Evolutionary conservation across 768 basidiomycete genomes (phyloP).

Genomic region (Psilocybe cyanescens): DNA sequence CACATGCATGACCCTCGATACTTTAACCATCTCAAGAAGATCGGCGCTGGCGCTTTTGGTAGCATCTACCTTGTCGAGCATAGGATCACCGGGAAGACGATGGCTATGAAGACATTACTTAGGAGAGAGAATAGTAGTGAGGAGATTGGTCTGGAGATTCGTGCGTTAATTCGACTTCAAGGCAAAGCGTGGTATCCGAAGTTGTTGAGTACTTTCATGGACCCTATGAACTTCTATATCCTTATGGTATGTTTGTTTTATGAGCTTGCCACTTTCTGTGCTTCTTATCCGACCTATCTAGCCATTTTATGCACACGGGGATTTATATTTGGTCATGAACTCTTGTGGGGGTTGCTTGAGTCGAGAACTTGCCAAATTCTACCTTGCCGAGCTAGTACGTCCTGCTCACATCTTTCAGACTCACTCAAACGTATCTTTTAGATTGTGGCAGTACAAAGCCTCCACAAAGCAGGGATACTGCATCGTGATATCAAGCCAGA

Average conservation of each 20-base stretch:
- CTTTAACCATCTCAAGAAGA: slow-evolving; percentile 14
- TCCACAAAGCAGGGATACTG: slow-evolving; percentile 55
- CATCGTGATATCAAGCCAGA: slow-evolving; percentile 98
- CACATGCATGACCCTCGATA: slow-evolving; percentile 18
- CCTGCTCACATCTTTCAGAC: background rate
- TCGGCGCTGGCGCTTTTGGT: slow-evolving; percentile 22
- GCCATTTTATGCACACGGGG: slow-evolving; percentile 22
- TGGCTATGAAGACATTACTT: slow-evolving; percentile 21
- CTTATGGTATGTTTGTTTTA: slow-evolving; percentile 18
- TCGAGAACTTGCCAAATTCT: slow-evolving; percentile 19
- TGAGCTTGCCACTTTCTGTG: background rate
- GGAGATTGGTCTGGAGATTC: slow-evolving; percentile 17
- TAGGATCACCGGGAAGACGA: slow-evolving; percentile 19
- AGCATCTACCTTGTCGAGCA: slow-evolving; percentile 17
- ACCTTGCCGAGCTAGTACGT: slow-evolving; percentile 22
- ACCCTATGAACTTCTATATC: slow-evolving; percentile 18
- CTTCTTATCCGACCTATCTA: background rate
- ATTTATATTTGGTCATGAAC: slow-evolving; percentile 19
- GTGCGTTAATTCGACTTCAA: slow-evolving; percentile 20
- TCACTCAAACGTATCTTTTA: background rate
- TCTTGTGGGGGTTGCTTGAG: slow-evolving; percentile 21
- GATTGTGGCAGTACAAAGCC: slow-evolving; percentile 21
- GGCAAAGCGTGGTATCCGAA: slow-evolving; percentile 15
- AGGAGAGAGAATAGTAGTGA: slow-evolving; percentile 4
- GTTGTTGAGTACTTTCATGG: slow-evolving; percentile 20